phyloP scores from a whole-genome alignment of 768 basidiomycete species.

The Cubamyces sp. region DNA sequence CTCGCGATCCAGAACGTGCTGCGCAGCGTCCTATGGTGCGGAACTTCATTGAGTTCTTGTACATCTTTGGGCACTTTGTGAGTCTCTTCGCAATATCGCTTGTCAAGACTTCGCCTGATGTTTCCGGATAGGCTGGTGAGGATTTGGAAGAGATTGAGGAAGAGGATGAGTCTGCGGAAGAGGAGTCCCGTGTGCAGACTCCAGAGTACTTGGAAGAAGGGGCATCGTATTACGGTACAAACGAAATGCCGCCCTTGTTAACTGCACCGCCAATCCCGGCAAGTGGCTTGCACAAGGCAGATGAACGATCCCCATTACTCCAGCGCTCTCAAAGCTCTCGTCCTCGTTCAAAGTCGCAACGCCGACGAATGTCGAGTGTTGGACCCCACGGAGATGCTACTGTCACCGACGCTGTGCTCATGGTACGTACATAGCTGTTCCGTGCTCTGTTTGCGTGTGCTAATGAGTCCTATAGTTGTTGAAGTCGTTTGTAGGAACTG shows the following conservation, averaged over 20 bases:
- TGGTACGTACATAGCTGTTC: constrained; percentile 55
- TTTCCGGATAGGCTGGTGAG: constrained; percentile 70
- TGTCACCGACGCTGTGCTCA: constrained; percentile 88
- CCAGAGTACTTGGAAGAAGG: constrained; percentile 17
- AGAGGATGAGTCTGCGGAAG: constrained; percentile 54
- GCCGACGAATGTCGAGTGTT: constrained; percentile 55
- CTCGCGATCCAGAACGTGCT: constrained; percentile 48
- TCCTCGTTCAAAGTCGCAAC: constrained; percentile 46
- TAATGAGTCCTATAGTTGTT: constrained; percentile 58
- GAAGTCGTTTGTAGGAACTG: constrained; percentile 95
- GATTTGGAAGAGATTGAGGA: constrained; percentile 74
- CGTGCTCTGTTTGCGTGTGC: background rate
- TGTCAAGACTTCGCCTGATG: background rate
- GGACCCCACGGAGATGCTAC: constrained; percentile 83
- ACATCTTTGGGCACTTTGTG: constrained; percentile 95
- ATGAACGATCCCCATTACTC: constrained; percentile 65
- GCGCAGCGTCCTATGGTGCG: constrained; percentile 58
- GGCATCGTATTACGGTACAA: constrained; percentile 17
- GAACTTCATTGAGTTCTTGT: constrained; percentile 94
- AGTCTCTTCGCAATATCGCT: constrained; percentile 37
- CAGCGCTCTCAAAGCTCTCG: constrained; percentile 43
- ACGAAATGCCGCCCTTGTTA: constrained; percentile 7
- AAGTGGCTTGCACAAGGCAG: constrained; percentile 28
- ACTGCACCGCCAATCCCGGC: constrained; percentile 11
- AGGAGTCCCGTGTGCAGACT: constrained; percentile 23